Base-by-base conservation (phyloP, 345 rosid species). In the Lenwebbia sp. region DNA sequence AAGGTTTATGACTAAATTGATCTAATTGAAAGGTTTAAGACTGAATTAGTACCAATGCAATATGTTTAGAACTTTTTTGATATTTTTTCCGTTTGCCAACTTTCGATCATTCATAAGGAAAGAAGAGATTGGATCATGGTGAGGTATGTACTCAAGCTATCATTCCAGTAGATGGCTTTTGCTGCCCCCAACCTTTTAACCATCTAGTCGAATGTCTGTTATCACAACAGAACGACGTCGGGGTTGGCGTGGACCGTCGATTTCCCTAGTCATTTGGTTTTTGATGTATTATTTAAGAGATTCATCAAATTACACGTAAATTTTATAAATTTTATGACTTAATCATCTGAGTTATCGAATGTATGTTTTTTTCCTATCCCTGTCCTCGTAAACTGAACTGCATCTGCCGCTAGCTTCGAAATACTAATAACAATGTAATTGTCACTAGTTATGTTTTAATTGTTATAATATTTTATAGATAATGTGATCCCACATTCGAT, bases 241-340 rank as follows among this genome's bases (percentile, higher is more conserved):
- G 12, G 23, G 8, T 15, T 65, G 12, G 12, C 12, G 0, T 30
- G 37, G 23, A 65, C 44, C 6, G 6, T 30, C 1, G 6, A 30
- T 65, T 65, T 65, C 23, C 76, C 44, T 0, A 62, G 76, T 4
- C 41, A 30, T 15, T 60, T 60, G 5, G 65, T 26, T 57, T 0
- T 57, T 26, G 14, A 28, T 57, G 30, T 1, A 2, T 14, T 11
- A 26, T 11, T 60, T 0, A 15, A 60, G 19, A 58, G 65, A 58
- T 5, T 26, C 1, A 57, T 57, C 7, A 57, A 57, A 57, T 26
- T 13, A 57, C 65, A 11, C 0, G 0, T 12, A 26, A 11, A 12
- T 12, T 57, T 26, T 14, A 26, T 26, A 26, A 10, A 26, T 57
- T 28, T 26, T 57, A 44, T 6, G 47, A 5, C 47, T 44, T 6